phyloP scores from a whole-genome alignment of 805 yeast genomes.

The Kluyveromyces wickerhamii region DNA sequence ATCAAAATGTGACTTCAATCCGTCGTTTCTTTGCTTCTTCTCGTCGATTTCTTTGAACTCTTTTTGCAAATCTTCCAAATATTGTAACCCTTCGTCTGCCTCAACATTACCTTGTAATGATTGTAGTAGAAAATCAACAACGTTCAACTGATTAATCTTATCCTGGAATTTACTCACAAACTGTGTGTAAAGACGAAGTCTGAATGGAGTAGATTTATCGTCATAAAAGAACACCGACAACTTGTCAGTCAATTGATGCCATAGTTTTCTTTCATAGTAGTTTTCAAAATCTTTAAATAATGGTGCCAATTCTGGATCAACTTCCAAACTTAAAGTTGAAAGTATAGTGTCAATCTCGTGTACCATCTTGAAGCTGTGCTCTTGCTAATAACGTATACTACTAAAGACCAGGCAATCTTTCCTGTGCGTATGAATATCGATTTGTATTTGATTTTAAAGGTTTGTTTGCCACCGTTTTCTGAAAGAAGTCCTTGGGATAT shows the following conservation, averaged over 20 bases:
- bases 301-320: conserved; percentile 56
- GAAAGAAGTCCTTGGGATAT: too few relatives aligned
- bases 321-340: conserved; percentile 51
- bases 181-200: conserved; percentile 59
- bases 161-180: conserved; percentile 61
- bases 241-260: conserved; percentile 84
- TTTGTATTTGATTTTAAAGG: too few relatives aligned
- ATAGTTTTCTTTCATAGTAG: conserved; percentile 76
- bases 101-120: conserved; percentile 40
- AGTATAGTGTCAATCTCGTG: conserved; percentile 25
- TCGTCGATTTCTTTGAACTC: conserved; percentile 37
- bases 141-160: conserved; percentile 70
- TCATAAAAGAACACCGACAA: conserved; percentile 53
- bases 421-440: too few relatives aligned
- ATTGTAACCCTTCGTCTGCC: conserved; percentile 42
- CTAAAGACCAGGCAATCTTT: too few relatives aligned
- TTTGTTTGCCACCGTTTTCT: too few relatives aligned
- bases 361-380: conserved; percentile 5
- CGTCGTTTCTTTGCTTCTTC: conserved; percentile 29
- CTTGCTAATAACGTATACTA: too few relatives aligned
- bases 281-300: conserved; percentile 57
- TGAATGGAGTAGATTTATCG: conserved; percentile 43
- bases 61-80: conserved; percentile 37
- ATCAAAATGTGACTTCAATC: conserved; percentile 37
- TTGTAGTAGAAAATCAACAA: conserved; percentile 62